These are phyloP conservation scores for Pueraria montana DNA, from an alignment of 306 rosid genomes.

Conservation along the genomic window DNA sequence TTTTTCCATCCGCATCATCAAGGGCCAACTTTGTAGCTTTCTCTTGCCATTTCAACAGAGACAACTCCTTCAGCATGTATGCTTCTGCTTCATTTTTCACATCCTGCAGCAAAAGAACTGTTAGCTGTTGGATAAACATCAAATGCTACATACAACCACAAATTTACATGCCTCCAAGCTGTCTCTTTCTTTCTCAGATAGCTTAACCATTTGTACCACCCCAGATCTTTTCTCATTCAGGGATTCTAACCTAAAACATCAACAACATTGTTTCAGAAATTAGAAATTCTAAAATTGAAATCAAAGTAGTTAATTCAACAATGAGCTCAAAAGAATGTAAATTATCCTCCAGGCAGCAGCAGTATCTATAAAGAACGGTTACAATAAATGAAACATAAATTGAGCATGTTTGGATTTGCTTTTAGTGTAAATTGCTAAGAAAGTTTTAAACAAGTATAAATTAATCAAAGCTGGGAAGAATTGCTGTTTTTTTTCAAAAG, in stretches of 20 bases:
- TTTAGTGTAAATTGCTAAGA: background rate
- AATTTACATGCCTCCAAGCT: slow-evolving; percentile 79
- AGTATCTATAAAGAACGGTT: slow-evolving; percentile 6
- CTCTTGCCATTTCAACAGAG: slow-evolving; percentile 93
- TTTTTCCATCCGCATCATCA: slow-evolving; percentile 71
- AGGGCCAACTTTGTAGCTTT: slow-evolving; percentile 85
- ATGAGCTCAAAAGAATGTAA: slow-evolving; percentile 11
- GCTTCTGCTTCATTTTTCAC: slow-evolving; percentile 97
- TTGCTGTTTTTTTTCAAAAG: background rate
- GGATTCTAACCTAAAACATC: slow-evolving; percentile 76
- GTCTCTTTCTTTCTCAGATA: slow-evolving; percentile 97
- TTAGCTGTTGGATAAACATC: slow-evolving; percentile 30
- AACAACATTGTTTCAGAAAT: slow-evolving; percentile 41
- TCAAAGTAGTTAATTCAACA: background rate
- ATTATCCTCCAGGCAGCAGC: slow-evolving; percentile 7
- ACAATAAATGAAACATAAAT: slow-evolving; percentile 10
- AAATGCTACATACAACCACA: slow-evolving; percentile 33
- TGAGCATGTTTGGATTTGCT: background rate
- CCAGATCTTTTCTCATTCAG: slow-evolving; percentile 91
- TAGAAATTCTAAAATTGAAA: slow-evolving; percentile 26
- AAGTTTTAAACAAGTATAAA: background rate
- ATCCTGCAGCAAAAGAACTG: slow-evolving; percentile 64
- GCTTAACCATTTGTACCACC: slow-evolving; percentile 97
- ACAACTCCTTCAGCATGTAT: slow-evolving; percentile 91
- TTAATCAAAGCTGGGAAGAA: background rate